These are phyloP conservation scores for Alternaria triticimaculans DNA, from an alignment of 2,329 filamentous ascomycete genomes.

Conservation along the genomic window DNA sequence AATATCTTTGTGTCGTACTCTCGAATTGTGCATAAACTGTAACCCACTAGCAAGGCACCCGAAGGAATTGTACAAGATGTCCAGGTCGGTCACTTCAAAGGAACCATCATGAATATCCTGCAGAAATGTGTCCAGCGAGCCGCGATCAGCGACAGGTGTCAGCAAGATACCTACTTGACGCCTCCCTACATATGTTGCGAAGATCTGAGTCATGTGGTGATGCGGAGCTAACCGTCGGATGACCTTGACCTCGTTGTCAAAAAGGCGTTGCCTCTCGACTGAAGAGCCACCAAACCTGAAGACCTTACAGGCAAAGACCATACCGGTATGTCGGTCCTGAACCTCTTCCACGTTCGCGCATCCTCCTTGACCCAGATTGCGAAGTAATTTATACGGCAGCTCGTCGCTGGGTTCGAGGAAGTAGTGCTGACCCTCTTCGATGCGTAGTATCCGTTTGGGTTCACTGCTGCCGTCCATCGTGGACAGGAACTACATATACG, in stretches of 20 bases:
- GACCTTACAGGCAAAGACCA: neutral
- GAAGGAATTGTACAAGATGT: neutral
- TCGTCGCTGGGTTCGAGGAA: too few relatives aligned
- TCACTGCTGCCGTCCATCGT: too few relatives aligned
- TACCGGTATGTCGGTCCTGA: neutral
- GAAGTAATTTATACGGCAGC: too few relatives aligned
- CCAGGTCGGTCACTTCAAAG: too few relatives aligned
- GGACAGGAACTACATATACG: too few relatives aligned
- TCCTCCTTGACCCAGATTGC: too few relatives aligned
- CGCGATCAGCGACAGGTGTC: neutral
- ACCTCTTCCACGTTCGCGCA: too few relatives aligned
- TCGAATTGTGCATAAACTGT: constrained; percentile 17
- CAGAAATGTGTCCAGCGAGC: neutral
- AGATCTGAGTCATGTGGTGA: neutral
- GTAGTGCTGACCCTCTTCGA: too few relatives aligned
- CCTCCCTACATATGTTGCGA: neutral
- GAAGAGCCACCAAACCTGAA: rapidly evolving
- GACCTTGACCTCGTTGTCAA: neutral
- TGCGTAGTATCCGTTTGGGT: too few relatives aligned
- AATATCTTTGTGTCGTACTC: constrained; percentile 26
- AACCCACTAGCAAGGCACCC: constrained; percentile 23
- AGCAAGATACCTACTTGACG: neutral
- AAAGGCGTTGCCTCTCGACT: rapidly evolving
- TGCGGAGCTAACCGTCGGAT: neutral
- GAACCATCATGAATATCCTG: neutral